phyloP scores from a whole-genome alignment of 345 rosid species.

The Citropsis articulata region DNA sequence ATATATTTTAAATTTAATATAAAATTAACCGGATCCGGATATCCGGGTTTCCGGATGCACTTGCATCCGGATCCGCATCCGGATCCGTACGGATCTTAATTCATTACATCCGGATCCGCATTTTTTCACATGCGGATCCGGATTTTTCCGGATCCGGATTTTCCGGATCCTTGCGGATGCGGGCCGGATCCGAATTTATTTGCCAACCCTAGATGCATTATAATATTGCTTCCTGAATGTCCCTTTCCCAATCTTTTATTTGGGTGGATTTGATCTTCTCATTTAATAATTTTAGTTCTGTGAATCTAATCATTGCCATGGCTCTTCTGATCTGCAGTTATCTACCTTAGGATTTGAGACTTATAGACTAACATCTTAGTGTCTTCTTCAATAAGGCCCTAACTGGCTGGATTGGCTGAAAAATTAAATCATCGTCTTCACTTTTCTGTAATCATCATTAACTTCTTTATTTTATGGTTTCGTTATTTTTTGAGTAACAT shows the following conservation, averaged over 20 bases:
- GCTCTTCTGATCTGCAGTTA: slow-evolving; percentile 10
- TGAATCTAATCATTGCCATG: not conserved
- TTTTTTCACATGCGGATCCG: too few relatives aligned
- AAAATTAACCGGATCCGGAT: too few relatives aligned
- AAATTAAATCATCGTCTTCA: slow-evolving; percentile 9
- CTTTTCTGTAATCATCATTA: not conserved
- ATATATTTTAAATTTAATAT: too few relatives aligned
- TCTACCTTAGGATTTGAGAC: not conserved
- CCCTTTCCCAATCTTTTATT: not conserved
- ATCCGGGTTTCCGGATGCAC: too few relatives aligned
- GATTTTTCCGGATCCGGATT: too few relatives aligned
- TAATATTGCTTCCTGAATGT: not conserved
- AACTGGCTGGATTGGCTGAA: slow-evolving; percentile 1
- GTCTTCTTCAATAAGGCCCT: slow-evolving; percentile 16
- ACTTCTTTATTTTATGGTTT: not conserved
- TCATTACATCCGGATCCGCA: too few relatives aligned
- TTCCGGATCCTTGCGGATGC: too few relatives aligned
- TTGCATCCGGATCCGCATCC: too few relatives aligned
- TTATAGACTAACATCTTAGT: not conserved
- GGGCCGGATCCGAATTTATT: too few relatives aligned
- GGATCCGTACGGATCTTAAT: too few relatives aligned
- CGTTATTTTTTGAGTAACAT: slow-evolving; percentile 11
- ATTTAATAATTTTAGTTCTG: not conserved
- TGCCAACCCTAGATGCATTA: too few relatives aligned
- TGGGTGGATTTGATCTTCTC: slow-evolving; percentile 2